phyloP scores from a whole-genome alignment of 2,329 filamentous ascomycete genomes.

The Penicillium sp. region DNA sequence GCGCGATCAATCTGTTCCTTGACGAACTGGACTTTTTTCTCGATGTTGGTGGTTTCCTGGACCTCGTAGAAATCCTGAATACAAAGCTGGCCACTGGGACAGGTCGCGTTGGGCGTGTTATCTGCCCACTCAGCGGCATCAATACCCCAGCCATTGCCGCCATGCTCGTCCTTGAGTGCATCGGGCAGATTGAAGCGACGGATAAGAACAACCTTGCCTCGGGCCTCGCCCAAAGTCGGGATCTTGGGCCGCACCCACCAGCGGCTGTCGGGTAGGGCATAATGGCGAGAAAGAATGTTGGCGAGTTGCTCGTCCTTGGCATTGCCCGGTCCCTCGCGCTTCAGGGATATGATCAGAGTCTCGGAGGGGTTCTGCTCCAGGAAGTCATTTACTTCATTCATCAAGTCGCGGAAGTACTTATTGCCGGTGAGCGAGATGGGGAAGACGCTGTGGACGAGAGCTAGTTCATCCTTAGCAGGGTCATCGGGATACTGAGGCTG shows the following conservation, averaged over 20 bases:
- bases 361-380: slow-evolving; percentile 78
- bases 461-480: slow-evolving; percentile 65
- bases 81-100: slow-evolving; percentile 72
- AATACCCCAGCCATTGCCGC: slow-evolving; percentile 60
- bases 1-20: slow-evolving; percentile 77
- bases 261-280: slow-evolving; percentile 59
- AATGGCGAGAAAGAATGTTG: slow-evolving; percentile 72
- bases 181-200: slow-evolving; percentile 74
- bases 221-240: slow-evolving; percentile 75
- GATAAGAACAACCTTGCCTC: slow-evolving; percentile 82
- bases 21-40: slow-evolving; percentile 75
- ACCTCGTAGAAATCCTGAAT: slow-evolving; percentile 97
- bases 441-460: slow-evolving; percentile 88
- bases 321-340: slow-evolving; percentile 84
- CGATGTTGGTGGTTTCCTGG: slow-evolving; percentile 71
- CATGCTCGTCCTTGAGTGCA: slow-evolving; percentile 47
- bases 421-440: slow-evolving; percentile 80
- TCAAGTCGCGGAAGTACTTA: slow-evolving; percentile 76
- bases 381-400: slow-evolving; percentile 73
- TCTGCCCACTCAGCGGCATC: slow-evolving; percentile 76
- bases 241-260: slow-evolving; percentile 82
- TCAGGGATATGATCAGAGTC: slow-evolving; percentile 82
- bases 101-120: slow-evolving; percentile 77
- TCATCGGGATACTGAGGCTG: slow-evolving; percentile 64
- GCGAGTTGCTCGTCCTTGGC: slow-evolving; percentile 79